A percentile compares a stretch with the other conserved stretches of the same genome.
Evolutionary conservation across 768 basidiomycete species (phyloP).

Genomic region (Psilocybe subaeruginosa): DNA sequence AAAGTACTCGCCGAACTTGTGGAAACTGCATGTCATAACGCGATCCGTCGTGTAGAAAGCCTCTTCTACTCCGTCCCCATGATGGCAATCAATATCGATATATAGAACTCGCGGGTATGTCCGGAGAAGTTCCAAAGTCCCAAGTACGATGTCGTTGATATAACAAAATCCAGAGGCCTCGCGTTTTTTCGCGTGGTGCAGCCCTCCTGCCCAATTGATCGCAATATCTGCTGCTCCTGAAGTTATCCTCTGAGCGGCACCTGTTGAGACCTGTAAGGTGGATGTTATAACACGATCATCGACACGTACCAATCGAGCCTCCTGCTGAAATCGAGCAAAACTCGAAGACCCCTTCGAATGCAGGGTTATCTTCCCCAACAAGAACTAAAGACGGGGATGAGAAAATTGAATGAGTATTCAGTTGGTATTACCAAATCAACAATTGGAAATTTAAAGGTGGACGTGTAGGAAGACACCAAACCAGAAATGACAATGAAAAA

Average conservation of each 20-base stretch:
- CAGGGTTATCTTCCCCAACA: slow-evolving; percentile 93
- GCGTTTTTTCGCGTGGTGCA: slow-evolving; percentile 98
- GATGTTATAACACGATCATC: not conserved
- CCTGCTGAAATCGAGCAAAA: slow-evolving; percentile 97
- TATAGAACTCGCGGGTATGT: slow-evolving; percentile 88
- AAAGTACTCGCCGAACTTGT: slow-evolving; percentile 96
- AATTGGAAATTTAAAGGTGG: not conserved
- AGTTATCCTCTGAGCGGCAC: slow-evolving; percentile 79
- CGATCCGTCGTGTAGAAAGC: slow-evolving; percentile 97
- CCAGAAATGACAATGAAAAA: slow-evolving; percentile 12
- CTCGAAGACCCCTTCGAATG: slow-evolving; percentile 96
- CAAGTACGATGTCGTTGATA: slow-evolving; percentile 96
- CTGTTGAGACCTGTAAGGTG: slow-evolving; percentile 37
- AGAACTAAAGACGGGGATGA: slow-evolving; percentile 48
- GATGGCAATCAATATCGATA: slow-evolving; percentile 98
- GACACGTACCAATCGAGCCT: slow-evolving; percentile 79
- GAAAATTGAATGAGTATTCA: too few relatives aligned
- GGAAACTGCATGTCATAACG: slow-evolving; percentile 97
- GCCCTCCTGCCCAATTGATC: slow-evolving; percentile 97
- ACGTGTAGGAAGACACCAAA: not conserved
- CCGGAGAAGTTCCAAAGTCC: slow-evolving; percentile 91
- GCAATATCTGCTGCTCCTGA: slow-evolving; percentile 88
- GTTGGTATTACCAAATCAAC: too few relatives aligned
- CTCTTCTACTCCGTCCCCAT: slow-evolving; percentile 98
- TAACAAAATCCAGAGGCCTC: slow-evolving; percentile 99